Base-by-base conservation (phyloP, 225 moss, liverwort and hornwort species). In the Anthoceros angustus region DNA sequence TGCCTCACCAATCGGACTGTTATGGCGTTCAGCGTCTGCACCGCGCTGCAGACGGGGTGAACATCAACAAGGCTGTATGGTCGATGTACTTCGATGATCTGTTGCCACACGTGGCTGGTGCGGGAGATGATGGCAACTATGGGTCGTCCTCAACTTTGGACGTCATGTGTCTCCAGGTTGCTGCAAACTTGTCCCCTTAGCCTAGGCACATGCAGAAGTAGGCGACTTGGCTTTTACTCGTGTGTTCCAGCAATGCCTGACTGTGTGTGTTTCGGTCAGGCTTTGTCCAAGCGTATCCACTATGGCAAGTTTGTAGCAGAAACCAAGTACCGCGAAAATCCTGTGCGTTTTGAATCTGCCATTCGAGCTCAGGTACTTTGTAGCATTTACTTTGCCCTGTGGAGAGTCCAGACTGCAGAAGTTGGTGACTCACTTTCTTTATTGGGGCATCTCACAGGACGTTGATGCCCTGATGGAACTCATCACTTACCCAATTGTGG, bases 281-380 rank as follows among this genome's bases (percentile, higher is more conserved):
- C 86, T 16, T 74, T 98, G 46, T 92, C 92, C 14, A 98, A 89
- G 76, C 84, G 98, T 70, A 89, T 98, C 69, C 98, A 98, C 65
- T 98, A 86, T 20, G 98, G 98, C 73, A 98, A 89, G 74, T 98
- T 92, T 63, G 98, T 98, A 25, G 98, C 98, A 23, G 92, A 92
- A 74, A 85, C 98, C 18, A 98, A 98, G 74, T 98, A 85, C 74
- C 83, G 74, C 72, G 85, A 89, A 71, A 42, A 78, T 23, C 89
- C 85, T 0, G 61, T 75, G 25, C 72, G 76, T 26, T 98, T 98
- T 41, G 80, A 80, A 75, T 77, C 75, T 18, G 85, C 85, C 70
- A 98, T 98, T 10, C 72, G 48, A 70, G 81, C 79, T 8, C 82
- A 92, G 92, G 42, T 55, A 32, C 38, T 16, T 32, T 25, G 21